Base-by-base conservation (phyloP, 208 protist species). In the Trypanosoma mega region DNA sequence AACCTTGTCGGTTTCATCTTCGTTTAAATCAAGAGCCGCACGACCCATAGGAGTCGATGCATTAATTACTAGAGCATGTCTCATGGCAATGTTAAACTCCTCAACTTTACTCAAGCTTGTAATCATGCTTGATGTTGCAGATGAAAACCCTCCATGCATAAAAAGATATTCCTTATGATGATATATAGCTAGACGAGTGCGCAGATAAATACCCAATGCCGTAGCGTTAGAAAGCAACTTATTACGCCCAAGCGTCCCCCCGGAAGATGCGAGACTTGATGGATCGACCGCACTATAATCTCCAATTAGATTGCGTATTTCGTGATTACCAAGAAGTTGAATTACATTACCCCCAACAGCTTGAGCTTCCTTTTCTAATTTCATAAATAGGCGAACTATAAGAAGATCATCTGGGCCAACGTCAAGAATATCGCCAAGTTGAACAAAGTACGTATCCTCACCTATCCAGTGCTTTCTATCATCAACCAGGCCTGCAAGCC, bases 361-460 rank as follows among this genome's bases (percentile, higher is more conserved):
- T 20, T 59, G 61, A 24, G 89, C 87, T 60, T 93, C 68, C 45
- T 64, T 67, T 50, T 83, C 73, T 29, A 97, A 71, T 33, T 68
- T 75, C 81, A 92, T 92, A 31, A 96, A 76, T 14, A 96, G 60
- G 41, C 70, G 45, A n/a, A 88, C 69, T 58, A 97, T 93, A 14
- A 56, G 59, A 23, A 91, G 66, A 52, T 91, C 78, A 47, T 94
- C 85, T 9, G 85, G 85, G 31, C 91, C 93, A 18, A 93, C 83
- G 66, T 97, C 93, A n/a, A 97, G 69, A 36, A 96, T 76, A 66
- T 97, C 93, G 34, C 93, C 91, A n/a, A 88, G 65, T 72, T 96
- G 90, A 11, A 96, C 85, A 12, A 96, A 72, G 9, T 77, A 80
- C 5, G 83, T 68, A 63, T 93, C 79, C 58, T 76, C 80, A 26